Conservation (phyloP, 2,329 filamentous ascomycete species). For the Trichoderma breve region DNA sequence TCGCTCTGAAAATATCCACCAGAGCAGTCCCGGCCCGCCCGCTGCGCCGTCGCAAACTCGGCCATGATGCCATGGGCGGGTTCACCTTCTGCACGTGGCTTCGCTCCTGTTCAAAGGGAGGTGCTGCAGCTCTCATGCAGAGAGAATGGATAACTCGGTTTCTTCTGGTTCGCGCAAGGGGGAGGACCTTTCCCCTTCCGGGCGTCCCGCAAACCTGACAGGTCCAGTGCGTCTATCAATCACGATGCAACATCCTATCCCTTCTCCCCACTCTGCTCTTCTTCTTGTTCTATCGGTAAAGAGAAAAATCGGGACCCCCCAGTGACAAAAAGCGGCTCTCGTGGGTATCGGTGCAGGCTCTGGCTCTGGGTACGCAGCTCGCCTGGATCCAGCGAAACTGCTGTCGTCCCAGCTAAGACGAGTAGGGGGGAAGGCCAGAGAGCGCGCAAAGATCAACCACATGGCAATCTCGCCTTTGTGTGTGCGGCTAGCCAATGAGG, state of each 20-base stretch:
- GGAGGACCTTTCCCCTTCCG: neutral
- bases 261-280: neutral
- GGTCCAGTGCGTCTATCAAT: neutral
- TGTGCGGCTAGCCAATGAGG: conserved; percentile 12
- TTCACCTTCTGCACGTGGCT: conserved; percentile 16
- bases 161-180: neutral
- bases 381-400: neutral
- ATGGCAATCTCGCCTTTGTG: conserved; percentile 17
- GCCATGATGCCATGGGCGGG: conserved; percentile 11
- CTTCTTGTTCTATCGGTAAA: neutral
- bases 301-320: neutral
- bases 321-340: neutral
- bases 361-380: neutral
- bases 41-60: conserved; percentile 16
- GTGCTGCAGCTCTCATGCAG: neutral
- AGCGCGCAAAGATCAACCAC: conserved; percentile 2
- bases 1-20: neutral
- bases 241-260: neutral
- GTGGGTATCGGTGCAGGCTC: neutral
- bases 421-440: neutral
- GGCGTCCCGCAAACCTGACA: neutral
- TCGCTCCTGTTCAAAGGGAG: conserved; percentile 6
- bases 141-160: neutral
- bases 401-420: neutral
- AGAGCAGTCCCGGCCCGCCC: conserved; percentile 1